Conservation (phyloP, 2,329 filamentous ascomycete species). For the Aureobasidium sp. region DNA sequence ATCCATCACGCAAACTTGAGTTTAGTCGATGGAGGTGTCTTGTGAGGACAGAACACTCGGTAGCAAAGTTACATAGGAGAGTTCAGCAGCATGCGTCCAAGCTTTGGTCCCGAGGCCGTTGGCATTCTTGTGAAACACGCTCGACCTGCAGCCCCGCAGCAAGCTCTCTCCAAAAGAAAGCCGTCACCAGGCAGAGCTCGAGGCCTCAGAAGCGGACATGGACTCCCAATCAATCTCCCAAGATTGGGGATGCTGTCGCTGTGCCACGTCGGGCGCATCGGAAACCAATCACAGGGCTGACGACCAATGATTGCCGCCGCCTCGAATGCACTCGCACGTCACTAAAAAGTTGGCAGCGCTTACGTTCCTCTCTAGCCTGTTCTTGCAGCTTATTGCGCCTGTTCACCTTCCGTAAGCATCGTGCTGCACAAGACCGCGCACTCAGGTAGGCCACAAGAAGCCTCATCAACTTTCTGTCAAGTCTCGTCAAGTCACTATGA, state of each 20-base stretch:
- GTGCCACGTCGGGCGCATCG: neutral
- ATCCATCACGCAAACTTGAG: conserved; percentile 21
- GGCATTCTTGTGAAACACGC: neutral
- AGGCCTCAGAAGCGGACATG: neutral
- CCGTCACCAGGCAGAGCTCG: neutral
- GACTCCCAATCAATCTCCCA: neutral
- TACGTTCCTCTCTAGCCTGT: conserved; percentile 4
- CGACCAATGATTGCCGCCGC: neutral
- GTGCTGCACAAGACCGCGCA: neutral
- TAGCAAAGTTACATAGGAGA: neutral
- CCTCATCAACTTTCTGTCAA: neutral
- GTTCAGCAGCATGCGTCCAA: conserved; percentile 1
- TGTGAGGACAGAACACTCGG: neutral
- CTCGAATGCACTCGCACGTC: conserved; percentile 8
- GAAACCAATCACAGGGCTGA: neutral
- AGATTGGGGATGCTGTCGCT: neutral
- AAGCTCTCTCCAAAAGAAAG: neutral
- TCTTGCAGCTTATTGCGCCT: neutral
- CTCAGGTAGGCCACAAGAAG: neutral
- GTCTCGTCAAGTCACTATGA: neutral
- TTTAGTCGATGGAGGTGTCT: conserved; percentile 1
- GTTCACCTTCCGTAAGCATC: neutral
- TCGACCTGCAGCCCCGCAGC: neutral
- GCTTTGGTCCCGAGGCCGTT: neutral
- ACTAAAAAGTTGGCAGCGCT: conserved; percentile 7